phyloP scores from a whole-genome alignment of 2,329 filamentous ascomycete species.

The Pseudophaeomoniella oleicola region DNA sequence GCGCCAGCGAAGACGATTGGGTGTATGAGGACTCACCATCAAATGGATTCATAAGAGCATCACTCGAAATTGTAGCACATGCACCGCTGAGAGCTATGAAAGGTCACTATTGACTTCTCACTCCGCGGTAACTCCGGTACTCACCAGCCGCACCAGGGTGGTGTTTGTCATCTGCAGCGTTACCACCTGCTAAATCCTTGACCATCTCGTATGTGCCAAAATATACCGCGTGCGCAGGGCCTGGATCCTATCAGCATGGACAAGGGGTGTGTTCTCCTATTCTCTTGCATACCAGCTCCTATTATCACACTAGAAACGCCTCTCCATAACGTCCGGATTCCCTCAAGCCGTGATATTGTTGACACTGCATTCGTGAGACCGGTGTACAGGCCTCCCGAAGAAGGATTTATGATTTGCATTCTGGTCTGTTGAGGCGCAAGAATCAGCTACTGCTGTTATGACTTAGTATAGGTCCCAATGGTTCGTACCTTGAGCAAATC shows the following conservation, averaged over 20 bases:
- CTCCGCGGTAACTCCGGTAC: conserved; percentile 14
- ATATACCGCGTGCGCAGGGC: conserved; percentile 92
- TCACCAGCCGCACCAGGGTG: conserved; percentile 86
- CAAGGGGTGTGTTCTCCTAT: conserved; percentile 6
- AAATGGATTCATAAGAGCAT: conserved; percentile 98
- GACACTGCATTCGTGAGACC: conserved; percentile 86
- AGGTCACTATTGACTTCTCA: conserved; percentile 21
- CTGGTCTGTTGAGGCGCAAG: conserved; percentile 51
- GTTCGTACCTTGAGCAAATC: conserved; percentile 81
- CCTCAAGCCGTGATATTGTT: conserved; percentile 81
- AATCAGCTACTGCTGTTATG: conserved; percentile 4
- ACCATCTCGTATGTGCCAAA: conserved; percentile 97
- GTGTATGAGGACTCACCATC: conserved; percentile 52
- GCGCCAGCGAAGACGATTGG: background rate
- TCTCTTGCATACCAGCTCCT: conserved; percentile 58
- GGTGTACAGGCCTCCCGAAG: conserved; percentile 65
- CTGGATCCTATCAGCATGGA: conserved; percentile 31
- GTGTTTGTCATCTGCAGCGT: conserved; percentile 63
- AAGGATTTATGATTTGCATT: conserved; percentile 91
- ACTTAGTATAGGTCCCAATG: conserved; percentile 11
- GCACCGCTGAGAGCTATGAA: conserved; percentile 73
- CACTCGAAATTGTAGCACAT: conserved; percentile 74
- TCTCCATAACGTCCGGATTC: conserved; percentile 83
- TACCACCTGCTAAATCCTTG: conserved; percentile 91
- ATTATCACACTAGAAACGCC: conserved; percentile 93